Base-by-base conservation (phyloP, 2,329 filamentous ascomycete species). In the Penicillium oxalicum region DNA sequence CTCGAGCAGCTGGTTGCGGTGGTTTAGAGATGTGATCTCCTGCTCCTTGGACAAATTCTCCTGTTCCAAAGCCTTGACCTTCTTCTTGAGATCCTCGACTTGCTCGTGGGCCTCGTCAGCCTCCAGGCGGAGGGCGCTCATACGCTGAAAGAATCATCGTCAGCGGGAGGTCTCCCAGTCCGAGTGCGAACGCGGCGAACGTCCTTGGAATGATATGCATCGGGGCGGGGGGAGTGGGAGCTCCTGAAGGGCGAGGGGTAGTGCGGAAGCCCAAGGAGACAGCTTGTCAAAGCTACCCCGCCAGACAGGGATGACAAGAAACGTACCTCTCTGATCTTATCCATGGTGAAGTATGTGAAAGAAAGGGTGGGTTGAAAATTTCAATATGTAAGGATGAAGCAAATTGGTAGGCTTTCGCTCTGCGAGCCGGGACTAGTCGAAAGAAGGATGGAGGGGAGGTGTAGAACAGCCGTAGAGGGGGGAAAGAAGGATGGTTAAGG, bases 31-130 rank as follows among this genome's bases (percentile, higher is more conserved):
- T 60, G 88, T 94, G 73, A 97, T 95, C 73, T 97, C 91, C 75
- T 97, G 91, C 78, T 97, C 93, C 79, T 97, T 97, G 69, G 86
- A 80, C 55, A 95, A 80, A 73, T 90, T 95, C 77, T 97, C 91
- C 74, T 95, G 87, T 77, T 98, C 91, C 57, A 97, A 81, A 47
- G 75, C 72, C 81, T 96, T 97, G 76, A 96, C 81, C 76, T 88
- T 91, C 64, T 74, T 60, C 76, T 93, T 84, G 60, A 95, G 82
- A 75, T 97, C 91, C 70, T 96, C 88, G 57, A 86, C 85, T 77
- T 91, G 87, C 69, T 78, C 75, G 58, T 83, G 75, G 57, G 88
- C 84, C 70, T 93, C 87, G 68, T 97, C 93, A 66, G 89, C 87
- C 81, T 97, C 89, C 74, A 91, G 76, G 70, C 91, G 91, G 77